Evolutionary conservation across 2,329 filamentous ascomycete genomes (phyloP).

Genomic region (Bipolaris bicolor): DNA sequence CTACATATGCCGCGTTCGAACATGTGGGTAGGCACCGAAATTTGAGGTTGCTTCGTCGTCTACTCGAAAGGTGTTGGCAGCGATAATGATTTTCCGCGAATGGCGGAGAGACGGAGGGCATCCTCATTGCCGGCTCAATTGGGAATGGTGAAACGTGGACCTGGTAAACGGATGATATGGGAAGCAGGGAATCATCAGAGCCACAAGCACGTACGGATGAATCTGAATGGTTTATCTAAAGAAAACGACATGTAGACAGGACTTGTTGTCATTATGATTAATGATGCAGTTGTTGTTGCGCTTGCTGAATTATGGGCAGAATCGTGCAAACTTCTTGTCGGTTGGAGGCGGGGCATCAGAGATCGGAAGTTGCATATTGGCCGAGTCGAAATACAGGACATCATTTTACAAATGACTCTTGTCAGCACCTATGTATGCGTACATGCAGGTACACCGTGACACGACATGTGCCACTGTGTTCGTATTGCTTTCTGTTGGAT

Average conservation of each 20-base stretch:
- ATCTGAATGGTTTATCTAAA: not conserved
- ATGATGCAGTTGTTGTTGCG: not conserved
- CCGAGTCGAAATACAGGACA: not conserved
- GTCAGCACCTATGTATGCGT: not conserved
- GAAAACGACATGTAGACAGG: not conserved
- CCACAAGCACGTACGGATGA: not conserved
- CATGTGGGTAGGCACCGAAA: constrained; percentile 5
- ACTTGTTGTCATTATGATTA: not conserved
- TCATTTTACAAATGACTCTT: not conserved
- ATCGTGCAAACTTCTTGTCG: not conserved
- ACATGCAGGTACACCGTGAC: not conserved
- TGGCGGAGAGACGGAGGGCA: constrained; percentile 9
- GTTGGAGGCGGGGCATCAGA: not conserved
- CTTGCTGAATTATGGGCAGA: not conserved
- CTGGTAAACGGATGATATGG: constrained; percentile 4
- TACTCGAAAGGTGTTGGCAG: not conserved
- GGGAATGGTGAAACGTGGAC: constrained; percentile 14
- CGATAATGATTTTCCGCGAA: constrained; percentile 15
- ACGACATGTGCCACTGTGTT: not conserved
- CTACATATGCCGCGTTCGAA: constrained; percentile 1
- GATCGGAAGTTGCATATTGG: not conserved
- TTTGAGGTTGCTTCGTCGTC: constrained; percentile 6
- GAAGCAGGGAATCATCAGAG: not conserved
- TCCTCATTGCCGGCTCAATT: constrained; percentile 1
- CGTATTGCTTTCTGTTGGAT: not conserved